Evolutionary conservation across 306 rosid genomes (phyloP).

Genomic region (Ormosia emarginata): DNA sequence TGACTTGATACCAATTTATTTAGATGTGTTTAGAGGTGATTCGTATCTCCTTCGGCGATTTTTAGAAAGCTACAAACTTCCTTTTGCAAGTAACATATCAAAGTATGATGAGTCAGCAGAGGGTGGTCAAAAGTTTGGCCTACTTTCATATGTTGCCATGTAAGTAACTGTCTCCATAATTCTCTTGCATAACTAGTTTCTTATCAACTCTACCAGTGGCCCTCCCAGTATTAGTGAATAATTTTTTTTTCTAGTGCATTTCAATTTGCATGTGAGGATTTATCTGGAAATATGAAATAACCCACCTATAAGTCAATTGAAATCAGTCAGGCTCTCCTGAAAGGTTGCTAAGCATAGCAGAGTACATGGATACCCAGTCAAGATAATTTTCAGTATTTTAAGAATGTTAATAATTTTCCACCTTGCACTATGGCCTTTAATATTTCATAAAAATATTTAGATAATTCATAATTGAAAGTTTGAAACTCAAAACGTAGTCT

Average conservation of each 20-base stretch:
- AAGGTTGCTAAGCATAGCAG: background rate
- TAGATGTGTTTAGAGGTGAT: constrained; percentile 93
- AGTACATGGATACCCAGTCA: background rate
- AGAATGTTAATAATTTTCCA: background rate
- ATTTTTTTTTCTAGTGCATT: background rate
- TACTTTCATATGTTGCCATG: constrained; percentile 86
- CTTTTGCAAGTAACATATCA: constrained; percentile 41
- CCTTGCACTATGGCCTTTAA: background rate
- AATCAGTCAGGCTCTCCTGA: background rate
- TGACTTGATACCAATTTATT: constrained; percentile 83
- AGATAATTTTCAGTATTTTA: background rate
- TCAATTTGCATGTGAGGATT: constrained; percentile 7
- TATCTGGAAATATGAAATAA: background rate
- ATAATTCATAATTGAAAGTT: background rate
- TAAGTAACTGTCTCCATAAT: constrained; percentile 45
- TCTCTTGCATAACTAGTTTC: background rate
- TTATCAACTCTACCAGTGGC: background rate
- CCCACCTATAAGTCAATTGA: background rate
- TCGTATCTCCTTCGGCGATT: constrained; percentile 50
- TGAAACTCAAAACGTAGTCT: background rate
- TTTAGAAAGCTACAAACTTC: constrained; percentile 85
- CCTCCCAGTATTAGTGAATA: background rate
- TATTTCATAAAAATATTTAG: background rate
- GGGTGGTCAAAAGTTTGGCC: constrained; percentile 47
- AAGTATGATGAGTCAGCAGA: constrained; percentile 40